These are phyloP conservation scores for Fusarium sp. DNA, from an alignment of 2,329 filamentous ascomycete genomes.

Conservation along the genomic window DNA sequence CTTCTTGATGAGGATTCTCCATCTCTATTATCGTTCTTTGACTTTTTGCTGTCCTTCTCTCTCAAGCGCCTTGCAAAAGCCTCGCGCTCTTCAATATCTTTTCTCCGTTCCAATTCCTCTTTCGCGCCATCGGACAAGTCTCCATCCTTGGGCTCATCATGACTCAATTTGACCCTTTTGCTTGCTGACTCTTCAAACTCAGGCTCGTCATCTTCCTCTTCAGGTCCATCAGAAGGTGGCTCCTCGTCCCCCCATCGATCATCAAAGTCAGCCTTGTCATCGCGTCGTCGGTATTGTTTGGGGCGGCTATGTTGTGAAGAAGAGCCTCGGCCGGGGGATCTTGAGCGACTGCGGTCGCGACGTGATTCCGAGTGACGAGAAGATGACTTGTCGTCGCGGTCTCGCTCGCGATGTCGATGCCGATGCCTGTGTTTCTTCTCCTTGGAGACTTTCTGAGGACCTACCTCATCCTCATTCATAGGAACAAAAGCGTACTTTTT, in stretches of 20 bases:
- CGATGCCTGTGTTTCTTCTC: conserved; percentile 61
- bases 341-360: conserved; percentile 49
- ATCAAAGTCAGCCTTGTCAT: conserved; percentile 67
- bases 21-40: conserved; percentile 74
- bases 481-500: conserved; percentile 75
- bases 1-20: conserved; percentile 68
- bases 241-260: conserved; percentile 88
- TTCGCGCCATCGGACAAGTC: conserved; percentile 67
- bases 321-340: conserved; percentile 44
- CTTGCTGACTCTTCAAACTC: conserved; percentile 76
- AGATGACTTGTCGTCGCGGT: conserved; percentile 48
- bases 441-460: conserved; percentile 63
- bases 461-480: conserved; percentile 74
- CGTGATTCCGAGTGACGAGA: conserved; percentile 43
- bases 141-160: conserved; percentile 59
- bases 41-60: conserved; percentile 75
- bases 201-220: conserved; percentile 60
- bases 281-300: conserved; percentile 57
- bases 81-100: conserved; percentile 79
- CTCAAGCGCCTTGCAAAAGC: conserved; percentile 82
- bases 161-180: conserved; percentile 75
- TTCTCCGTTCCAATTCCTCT: conserved; percentile 67
- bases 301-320: conserved; percentile 48
- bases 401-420: too few species aligned
- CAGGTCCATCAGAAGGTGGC: conserved; percentile 55